These are phyloP conservation scores for Sclerotinia trifoliorum DNA, from an alignment of 2,329 filamentous ascomycete species.

Conservation along the genomic window DNA sequence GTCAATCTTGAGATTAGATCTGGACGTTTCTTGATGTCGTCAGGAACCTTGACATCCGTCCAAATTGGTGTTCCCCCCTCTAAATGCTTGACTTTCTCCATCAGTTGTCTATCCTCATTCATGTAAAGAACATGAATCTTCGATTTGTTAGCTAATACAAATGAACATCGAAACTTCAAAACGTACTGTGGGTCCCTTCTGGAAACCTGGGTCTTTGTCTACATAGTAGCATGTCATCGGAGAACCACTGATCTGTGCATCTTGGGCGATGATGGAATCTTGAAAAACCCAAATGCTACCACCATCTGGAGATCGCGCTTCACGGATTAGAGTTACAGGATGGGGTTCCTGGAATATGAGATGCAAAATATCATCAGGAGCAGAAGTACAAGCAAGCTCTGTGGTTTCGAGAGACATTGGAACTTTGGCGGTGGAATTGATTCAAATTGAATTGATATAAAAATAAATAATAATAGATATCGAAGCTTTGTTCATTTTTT, in stretches of 20 bases:
- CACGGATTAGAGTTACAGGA: background rate
- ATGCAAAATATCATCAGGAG: slow-evolving; percentile 7
- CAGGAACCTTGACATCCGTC: slow-evolving; percentile 7
- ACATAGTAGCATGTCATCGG: slow-evolving; percentile 18
- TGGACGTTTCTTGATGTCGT: slow-evolving; percentile 12
- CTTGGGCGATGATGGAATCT: slow-evolving; percentile 13
- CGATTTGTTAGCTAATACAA: background rate
- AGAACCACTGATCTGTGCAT: slow-evolving; percentile 5
- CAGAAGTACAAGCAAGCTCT: slow-evolving; percentile 8
- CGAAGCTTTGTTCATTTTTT: background rate
- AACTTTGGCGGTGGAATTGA: background rate
- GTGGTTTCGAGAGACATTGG: slow-evolving; percentile 15
- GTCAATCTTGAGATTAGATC: slow-evolving; percentile 10
- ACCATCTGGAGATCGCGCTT: slow-evolving; percentile 18
- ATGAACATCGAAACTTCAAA: background rate
- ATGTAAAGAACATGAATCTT: slow-evolving; percentile 20
- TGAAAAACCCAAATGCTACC: slow-evolving; percentile 7
- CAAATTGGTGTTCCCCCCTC: slow-evolving; percentile 1
- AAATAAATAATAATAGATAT: background rate
- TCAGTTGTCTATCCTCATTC: background rate
- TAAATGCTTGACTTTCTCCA: slow-evolving; percentile 17
- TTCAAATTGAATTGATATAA: background rate
- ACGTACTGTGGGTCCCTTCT: background rate
- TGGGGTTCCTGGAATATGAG: slow-evolving; percentile 8
- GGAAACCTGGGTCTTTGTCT: slow-evolving; percentile 12